Base-by-base conservation (phyloP, 805 yeast genomes). In the Nakazawaea ernobii region DNA sequence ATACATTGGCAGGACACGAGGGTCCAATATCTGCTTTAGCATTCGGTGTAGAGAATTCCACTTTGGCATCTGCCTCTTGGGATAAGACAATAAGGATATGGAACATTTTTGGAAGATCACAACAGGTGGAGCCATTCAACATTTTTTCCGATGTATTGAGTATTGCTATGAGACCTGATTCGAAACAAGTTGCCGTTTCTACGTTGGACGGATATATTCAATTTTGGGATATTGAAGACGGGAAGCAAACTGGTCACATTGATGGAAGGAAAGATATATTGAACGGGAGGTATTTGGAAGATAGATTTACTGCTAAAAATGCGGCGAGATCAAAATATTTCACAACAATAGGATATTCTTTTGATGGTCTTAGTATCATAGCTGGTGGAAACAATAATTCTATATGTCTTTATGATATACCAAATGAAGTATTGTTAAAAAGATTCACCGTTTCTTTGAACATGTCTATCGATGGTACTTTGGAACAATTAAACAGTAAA, bases 301-400 rank as follows among this genome's bases (percentile, higher is more conserved):
- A 94, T 66, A 72, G 95, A 49, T 92, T 94, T 58, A 73, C 86
- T 1, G 75, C 95, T 15, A 76, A 80, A 46, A 90, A 87, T 59
- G 82, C 97, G 2, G 80, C 86, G 24, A 75, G 98, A 55, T 83
- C 96, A 8, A 88, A 86, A 64, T 80, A 78, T 63, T 91, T 94
- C 67, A 82, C 89, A 2, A 79, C 92, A 1, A 75, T 94, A 28
- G 74, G 82, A 49, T 94, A 87, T 67, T 85, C 95, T 54, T 85
- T 90, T 58, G 99, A 94, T 68, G 99, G 99, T 1, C 70, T 79
- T 48, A 80, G 87, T 27, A 70, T 94, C 35, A 80, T 91, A 42
- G 98, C 97, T 9, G 99, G 91, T 29, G 99, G 99, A 53, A 87
- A 87, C 65, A 86, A 91, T 60, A 88, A 89, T 59, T 84, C 90